A percentile compares a stretch with the other conserved stretches of the same genome.
Conservation (phyloP, 2,329 filamentous ascomycete genomes). For the Pseudopithomyces maydicus region DNA sequence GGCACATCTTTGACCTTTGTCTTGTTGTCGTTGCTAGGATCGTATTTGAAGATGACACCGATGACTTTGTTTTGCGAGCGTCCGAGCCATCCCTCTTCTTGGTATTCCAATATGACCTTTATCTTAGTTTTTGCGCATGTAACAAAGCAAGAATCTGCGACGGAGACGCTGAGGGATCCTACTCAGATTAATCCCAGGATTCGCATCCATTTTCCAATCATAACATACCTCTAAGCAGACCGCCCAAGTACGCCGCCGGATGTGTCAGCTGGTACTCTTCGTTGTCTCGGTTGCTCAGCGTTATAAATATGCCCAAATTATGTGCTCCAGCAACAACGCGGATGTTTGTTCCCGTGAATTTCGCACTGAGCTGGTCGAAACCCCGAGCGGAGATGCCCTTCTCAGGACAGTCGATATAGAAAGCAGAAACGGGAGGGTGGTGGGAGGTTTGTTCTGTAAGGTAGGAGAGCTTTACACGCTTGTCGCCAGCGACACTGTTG, state of each 20-base stretch:
- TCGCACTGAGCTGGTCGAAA: conserved; percentile 95
- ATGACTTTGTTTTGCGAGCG: conserved; percentile 90
- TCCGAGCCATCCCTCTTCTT: conserved; percentile 93
- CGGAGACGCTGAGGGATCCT: conserved; percentile 83
- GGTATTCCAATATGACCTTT: conserved; percentile 90
- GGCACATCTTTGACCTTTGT: conserved; percentile 83
- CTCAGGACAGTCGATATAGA: conserved; percentile 89
- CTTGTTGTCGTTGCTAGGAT: conserved; percentile 83
- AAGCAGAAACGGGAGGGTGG: conserved; percentile 95
- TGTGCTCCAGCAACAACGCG: conserved; percentile 90
- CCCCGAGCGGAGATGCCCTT: conserved; percentile 86
- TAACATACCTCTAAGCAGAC: conserved; percentile 70
- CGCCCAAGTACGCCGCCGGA: conserved; percentile 89
- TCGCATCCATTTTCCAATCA: background rate
- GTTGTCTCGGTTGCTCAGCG: conserved; percentile 74
- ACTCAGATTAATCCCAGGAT: conserved; percentile 13
- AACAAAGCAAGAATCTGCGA: conserved; percentile 86
- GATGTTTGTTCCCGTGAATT: conserved; percentile 95
- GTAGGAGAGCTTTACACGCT: conserved; percentile 81
- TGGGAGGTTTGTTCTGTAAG: conserved; percentile 98
- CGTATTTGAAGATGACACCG: conserved; percentile 88
- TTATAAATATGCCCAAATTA: conserved; percentile 96
- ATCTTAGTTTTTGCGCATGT: conserved; percentile 88
- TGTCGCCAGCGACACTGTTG: conserved; percentile 45
- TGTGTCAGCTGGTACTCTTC: conserved; percentile 96